Evolutionary conservation across 2,329 filamentous ascomycete species (phyloP).

Genomic region (Alternaria sp.): DNA sequence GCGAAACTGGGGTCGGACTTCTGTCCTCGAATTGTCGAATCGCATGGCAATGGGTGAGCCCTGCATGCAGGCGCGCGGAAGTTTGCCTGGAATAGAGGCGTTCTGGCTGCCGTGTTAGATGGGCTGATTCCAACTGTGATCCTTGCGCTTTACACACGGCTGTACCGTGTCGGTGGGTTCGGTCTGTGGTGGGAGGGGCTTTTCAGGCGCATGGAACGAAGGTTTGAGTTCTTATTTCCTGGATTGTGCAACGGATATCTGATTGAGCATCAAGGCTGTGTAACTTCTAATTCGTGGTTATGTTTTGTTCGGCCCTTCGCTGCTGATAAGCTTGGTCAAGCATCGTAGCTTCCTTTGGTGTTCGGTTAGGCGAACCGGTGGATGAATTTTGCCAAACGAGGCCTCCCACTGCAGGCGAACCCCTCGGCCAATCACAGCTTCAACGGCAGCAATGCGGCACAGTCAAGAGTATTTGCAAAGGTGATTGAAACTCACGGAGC

Average conservation of each 20-base stretch:
- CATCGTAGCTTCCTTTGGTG: background rate
- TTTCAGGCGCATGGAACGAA: background rate
- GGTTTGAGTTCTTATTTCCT: background rate
- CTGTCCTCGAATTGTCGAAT: background rate
- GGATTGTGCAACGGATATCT: background rate
- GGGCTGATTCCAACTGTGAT: constrained; percentile 4
- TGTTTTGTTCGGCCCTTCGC: background rate
- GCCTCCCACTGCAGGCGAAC: background rate
- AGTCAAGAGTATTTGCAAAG: background rate
- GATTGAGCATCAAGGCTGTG: background rate
- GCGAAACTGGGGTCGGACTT: background rate
- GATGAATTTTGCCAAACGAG: constrained; percentile 6
- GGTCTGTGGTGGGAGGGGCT: background rate
- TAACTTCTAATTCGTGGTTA: background rate
- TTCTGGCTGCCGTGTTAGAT: background rate
- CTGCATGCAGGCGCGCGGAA: constrained; percentile 2
- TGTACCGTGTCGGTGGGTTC: constrained; percentile 7
- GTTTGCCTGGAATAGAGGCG: background rate
- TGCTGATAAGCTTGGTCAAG: background rate
- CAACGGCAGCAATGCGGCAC: constrained; percentile 5
- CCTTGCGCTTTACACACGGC: constrained; percentile 2
- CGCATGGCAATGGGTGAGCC: background rate
- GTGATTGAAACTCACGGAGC: background rate
- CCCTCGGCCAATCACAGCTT: constrained; percentile 3
- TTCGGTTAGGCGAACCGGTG: constrained; percentile 4